phyloP scores from a whole-genome alignment of 768 basidiomycete genomes.

The Leccinellum albellum region DNA sequence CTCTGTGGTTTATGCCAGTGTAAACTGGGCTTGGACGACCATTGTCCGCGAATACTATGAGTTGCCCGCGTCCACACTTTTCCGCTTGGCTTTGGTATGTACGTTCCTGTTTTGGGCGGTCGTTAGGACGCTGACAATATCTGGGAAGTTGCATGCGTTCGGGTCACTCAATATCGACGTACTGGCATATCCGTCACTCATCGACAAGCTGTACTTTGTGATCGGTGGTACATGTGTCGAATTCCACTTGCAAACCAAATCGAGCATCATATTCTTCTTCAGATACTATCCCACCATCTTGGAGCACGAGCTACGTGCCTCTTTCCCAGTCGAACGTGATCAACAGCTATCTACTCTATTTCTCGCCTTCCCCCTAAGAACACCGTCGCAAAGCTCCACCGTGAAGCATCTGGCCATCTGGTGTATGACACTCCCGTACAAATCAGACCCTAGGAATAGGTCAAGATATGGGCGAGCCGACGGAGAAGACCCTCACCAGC shows the following conservation, averaged over 20 bases:
- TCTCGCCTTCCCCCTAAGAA: slow-evolving; percentile 47
- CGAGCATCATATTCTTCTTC: slow-evolving; percentile 53
- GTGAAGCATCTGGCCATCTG: slow-evolving; percentile 46
- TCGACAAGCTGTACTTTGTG: slow-evolving; percentile 71
- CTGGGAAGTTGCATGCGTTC: slow-evolving; percentile 48
- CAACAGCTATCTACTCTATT: slow-evolving; percentile 57
- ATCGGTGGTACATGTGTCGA: slow-evolving; percentile 53
- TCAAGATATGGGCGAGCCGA: slow-evolving; percentile 60
- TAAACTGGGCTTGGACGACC: slow-evolving; percentile 60
- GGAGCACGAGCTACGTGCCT: slow-evolving; percentile 49
- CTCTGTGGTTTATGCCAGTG: slow-evolving; percentile 59
- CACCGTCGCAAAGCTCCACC: slow-evolving; percentile 54
- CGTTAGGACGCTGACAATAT: neutral
- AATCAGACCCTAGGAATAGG: slow-evolving; percentile 86
- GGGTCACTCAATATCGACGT: slow-evolving; percentile 49
- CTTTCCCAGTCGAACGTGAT: slow-evolving; percentile 54
- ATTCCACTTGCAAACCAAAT: slow-evolving; percentile 49
- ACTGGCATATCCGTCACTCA: slow-evolving; percentile 57
- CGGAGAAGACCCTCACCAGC: slow-evolving; percentile 41
- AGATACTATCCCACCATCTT: slow-evolving; percentile 55
- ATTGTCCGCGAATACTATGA: slow-evolving; percentile 45
- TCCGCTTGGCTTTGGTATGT: slow-evolving; percentile 52
- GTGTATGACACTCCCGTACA: slow-evolving; percentile 52
- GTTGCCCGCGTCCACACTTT: slow-evolving; percentile 40
- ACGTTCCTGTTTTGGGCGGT: slow-evolving; percentile 1